These are phyloP conservation scores for Catenaria anguillulae DNA, from an alignment of 371 early-diverging fungal genomes.

Conservation along the genomic window DNA sequence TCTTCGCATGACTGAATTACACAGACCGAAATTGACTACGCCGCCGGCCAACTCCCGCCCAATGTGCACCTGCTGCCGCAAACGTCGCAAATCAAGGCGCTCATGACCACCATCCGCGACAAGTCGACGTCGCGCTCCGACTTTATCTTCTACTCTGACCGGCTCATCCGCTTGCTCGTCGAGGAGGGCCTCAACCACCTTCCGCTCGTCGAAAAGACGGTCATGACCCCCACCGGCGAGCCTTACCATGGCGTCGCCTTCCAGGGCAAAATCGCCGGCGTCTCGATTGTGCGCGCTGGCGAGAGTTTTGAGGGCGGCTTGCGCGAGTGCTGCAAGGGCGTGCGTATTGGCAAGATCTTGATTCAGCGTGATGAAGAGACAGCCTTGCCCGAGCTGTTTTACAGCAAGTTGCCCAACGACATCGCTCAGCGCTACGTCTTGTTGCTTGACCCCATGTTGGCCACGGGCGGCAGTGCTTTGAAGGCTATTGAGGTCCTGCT, in stretches of 20 bases:
- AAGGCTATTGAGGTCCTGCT: slow-evolving; percentile 83
- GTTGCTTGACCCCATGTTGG: slow-evolving; percentile 62
- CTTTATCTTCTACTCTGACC: slow-evolving; percentile 78
- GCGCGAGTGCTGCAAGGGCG: slow-evolving; percentile 58
- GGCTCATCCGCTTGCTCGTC: slow-evolving; percentile 60
- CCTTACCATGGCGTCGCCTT: slow-evolving; percentile 41
- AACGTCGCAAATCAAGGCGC: slow-evolving; percentile 52
- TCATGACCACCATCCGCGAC: slow-evolving; percentile 49
- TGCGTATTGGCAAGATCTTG: slow-evolving; percentile 68
- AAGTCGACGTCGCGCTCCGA: slow-evolving; percentile 54
- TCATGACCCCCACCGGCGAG: slow-evolving; percentile 47
- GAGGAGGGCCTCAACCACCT: slow-evolving; percentile 57
- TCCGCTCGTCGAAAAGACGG: slow-evolving; percentile 28
- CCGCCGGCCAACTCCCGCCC: slow-evolving; percentile 17
- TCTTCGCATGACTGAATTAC: too few species aligned
- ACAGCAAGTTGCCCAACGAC: slow-evolving; percentile 53
- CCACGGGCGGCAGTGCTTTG: slow-evolving; percentile 76
- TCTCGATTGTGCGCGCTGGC: slow-evolving; percentile 74
- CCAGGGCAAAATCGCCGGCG: slow-evolving; percentile 44
- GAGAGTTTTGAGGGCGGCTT: slow-evolving; percentile 76
- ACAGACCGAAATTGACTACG: not conserved
- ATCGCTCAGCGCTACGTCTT: slow-evolving; percentile 44
- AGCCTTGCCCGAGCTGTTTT: slow-evolving; percentile 72
- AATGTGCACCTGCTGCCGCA: slow-evolving; percentile 39
- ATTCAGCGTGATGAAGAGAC: slow-evolving; percentile 67